Evolutionary conservation across 345 rosid species (phyloP).

Genomic region (Hibiscus syriacus): DNA sequence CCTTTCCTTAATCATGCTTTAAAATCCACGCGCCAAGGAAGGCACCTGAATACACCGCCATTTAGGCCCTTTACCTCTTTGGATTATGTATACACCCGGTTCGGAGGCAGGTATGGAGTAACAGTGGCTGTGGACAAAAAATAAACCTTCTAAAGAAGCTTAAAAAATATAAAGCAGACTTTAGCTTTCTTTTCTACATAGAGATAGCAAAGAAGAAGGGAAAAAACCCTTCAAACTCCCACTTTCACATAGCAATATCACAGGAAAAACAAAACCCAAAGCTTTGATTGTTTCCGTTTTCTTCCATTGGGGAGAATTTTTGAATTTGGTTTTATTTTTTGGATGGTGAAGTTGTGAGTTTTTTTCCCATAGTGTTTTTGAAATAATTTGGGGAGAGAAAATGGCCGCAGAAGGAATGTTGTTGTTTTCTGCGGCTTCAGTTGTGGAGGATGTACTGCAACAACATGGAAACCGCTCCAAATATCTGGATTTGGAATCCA

Average conservation of each 20-base stretch:
- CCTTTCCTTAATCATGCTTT: neutral
- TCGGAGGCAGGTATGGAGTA: conserved; percentile 20
- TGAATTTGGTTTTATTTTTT: neutral
- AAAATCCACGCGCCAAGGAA: neutral
- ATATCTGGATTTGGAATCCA: conserved; percentile 54
- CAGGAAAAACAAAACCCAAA: neutral
- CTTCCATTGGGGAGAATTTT: conserved; percentile 5
- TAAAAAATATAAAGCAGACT: conserved; percentile 33
- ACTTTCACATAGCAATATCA: conserved; percentile 1
- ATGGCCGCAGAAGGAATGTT: conserved; percentile 41
- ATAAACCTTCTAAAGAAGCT: conserved; percentile 6
- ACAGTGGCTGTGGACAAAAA: conserved; percentile 5
- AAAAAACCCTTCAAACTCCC: conserved; percentile 5
- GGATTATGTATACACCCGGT: neutral
- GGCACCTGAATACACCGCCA: neutral
- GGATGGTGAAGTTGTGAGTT: conserved; percentile 14
- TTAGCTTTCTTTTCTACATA: conserved; percentile 28
- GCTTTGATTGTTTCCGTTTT: neutral
- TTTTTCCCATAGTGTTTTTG: neutral
- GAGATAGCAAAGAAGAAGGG: conserved; percentile 12
- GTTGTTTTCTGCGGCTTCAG: conserved; percentile 52
- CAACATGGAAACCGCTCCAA: conserved; percentile 46
- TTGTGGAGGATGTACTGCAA: conserved; percentile 63
- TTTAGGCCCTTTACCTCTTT: neutral
- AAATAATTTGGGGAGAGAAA: neutral